Conservation (phyloP, 768 basidiomycete genomes). For the Austroboletus eburneus region DNA sequence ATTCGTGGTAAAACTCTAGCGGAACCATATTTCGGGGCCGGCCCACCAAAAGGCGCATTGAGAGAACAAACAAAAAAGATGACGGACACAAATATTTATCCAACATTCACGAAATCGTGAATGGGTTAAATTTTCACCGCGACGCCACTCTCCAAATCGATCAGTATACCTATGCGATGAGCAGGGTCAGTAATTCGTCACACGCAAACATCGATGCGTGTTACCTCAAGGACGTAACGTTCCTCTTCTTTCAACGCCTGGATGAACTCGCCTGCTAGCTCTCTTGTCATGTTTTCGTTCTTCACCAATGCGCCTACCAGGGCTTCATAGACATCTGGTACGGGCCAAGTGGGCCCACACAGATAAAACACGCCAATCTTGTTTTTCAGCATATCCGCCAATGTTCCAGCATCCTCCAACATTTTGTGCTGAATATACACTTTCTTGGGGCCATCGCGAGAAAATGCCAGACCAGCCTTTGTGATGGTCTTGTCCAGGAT, state of each 20-base stretch:
- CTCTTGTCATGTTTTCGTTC: conserved; percentile 59
- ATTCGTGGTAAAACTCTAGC: no score
- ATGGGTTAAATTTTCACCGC: no score
- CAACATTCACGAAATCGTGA: no score
- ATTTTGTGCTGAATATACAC: conserved; percentile 99
- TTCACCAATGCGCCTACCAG: conserved; percentile 76
- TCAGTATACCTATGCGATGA: conserved; percentile 23
- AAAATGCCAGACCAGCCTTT: conserved; percentile 92
- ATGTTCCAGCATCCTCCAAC: conserved; percentile 77
- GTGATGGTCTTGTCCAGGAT: conserved; percentile 81
- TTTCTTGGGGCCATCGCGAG: conserved; percentile 87
- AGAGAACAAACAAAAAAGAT: no score
- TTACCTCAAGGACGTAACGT: conserved; percentile 90
- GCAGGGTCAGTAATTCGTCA: conserved; percentile 4
- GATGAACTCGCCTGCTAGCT: conserved; percentile 73
- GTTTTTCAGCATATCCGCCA: conserved; percentile 71
- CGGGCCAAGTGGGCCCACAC: conserved; percentile 99
- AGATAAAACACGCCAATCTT: conserved; percentile 87
- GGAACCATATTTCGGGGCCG: no score
- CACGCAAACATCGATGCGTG: background rate
- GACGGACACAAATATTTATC: no score
- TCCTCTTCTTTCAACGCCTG: conserved; percentile 95
- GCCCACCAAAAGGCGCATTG: no score
- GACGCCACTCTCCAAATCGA: no score
- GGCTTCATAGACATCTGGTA: conserved; percentile 95